A percentile compares a stretch with the other conserved stretches of the same genome.
These are phyloP conservation scores for Vaccinium myrtillus DNA, from an alignment of 148 eudicot genomes.

Conservation along the genomic window DNA sequence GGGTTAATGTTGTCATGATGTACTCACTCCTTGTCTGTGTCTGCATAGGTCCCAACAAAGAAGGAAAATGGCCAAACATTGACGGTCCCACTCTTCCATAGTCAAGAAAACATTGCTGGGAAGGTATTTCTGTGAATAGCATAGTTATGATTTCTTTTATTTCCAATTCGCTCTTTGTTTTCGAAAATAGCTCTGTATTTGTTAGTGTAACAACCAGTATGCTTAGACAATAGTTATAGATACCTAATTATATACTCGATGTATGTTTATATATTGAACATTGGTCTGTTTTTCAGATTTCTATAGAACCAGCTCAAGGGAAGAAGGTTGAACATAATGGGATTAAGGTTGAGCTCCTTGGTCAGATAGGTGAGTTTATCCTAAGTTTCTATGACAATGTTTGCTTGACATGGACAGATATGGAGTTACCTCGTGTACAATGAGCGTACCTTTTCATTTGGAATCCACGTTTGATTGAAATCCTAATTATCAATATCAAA, in stretches of 20 bases:
- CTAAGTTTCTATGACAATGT: background rate
- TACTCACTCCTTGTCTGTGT: constrained; percentile 5
- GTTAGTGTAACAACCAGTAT: too few species aligned
- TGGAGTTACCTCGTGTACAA: background rate
- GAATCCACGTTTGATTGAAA: background rate
- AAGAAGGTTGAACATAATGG: constrained; percentile 98
- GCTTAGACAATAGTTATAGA: background rate
- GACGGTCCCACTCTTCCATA: constrained; percentile 83
- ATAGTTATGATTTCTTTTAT: background rate
- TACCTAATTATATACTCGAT: background rate
- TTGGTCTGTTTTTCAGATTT: constrained; percentile 46
- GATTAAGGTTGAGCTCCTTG: constrained; percentile 94
- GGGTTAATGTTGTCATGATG: background rate
- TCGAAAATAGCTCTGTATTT: background rate
- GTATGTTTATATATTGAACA: background rate
- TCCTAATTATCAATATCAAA: background rate
- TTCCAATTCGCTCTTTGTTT: background rate
- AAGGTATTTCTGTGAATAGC: constrained; percentile 45
- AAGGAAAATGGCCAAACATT: constrained; percentile 85
- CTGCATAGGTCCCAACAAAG: constrained; percentile 59
- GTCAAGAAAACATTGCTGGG: constrained; percentile 87
- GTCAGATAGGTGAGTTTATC: constrained; percentile 76
- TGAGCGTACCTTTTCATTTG: background rate
- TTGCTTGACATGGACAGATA: background rate
- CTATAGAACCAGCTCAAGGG: constrained; percentile 84